Percentiles rank a stretch among this genome's conserved stretches.
phyloP scores from a whole-genome alignment of 495 filamentous ascomycete species.

The Wilcoxina mikolae region DNA sequence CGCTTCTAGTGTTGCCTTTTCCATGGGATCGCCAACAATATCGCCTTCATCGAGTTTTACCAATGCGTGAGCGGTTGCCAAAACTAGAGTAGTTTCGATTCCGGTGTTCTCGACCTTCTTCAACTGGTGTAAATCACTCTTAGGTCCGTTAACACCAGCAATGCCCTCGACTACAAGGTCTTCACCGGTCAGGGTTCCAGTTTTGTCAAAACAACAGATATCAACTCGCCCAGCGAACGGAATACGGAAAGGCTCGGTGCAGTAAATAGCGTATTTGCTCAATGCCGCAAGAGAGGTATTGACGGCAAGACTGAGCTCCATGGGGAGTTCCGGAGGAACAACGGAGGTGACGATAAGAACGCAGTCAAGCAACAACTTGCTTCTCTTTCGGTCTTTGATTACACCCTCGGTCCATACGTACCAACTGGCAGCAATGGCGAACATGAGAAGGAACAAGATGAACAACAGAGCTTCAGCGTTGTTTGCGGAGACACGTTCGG shows the following conservation, averaged over 20 bases:
- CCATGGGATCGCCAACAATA: constrained; percentile 96
- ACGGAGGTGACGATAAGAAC: constrained; percentile 95
- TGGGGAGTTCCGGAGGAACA: constrained; percentile 90
- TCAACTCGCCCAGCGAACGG: constrained; percentile 92
- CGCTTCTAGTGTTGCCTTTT: constrained; percentile 80
- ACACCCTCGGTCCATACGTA: constrained; percentile 99
- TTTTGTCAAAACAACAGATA: constrained; percentile 98
- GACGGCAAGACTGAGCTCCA: constrained; percentile 93
- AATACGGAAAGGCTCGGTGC: constrained; percentile 98
- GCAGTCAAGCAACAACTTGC: constrained; percentile 92
- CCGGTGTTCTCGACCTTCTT: constrained; percentile 34
- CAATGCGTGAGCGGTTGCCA: constrained; percentile 88
- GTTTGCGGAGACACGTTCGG: constrained; percentile 93
- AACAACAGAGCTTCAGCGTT: constrained; percentile 89
- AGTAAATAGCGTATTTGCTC: constrained; percentile 92
- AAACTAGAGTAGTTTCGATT: constrained; percentile 74
- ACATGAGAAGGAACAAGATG: constrained; percentile 90
- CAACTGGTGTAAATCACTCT: constrained; percentile 36
- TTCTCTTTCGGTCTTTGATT: constrained; percentile 78
- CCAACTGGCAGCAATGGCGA: constrained; percentile 97
- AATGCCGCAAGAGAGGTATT: constrained; percentile 96
- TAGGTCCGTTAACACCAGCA: constrained; percentile 69
- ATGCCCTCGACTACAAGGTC: constrained; percentile 96
- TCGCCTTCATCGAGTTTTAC: constrained; percentile 95
- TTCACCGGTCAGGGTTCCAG: constrained; percentile 89